Percentiles rank a stretch among this genome's conserved stretches.
Evolutionary conservation across 2,329 filamentous ascomycete species (phyloP).

Genomic region (Metarhizium robertsii): DNA sequence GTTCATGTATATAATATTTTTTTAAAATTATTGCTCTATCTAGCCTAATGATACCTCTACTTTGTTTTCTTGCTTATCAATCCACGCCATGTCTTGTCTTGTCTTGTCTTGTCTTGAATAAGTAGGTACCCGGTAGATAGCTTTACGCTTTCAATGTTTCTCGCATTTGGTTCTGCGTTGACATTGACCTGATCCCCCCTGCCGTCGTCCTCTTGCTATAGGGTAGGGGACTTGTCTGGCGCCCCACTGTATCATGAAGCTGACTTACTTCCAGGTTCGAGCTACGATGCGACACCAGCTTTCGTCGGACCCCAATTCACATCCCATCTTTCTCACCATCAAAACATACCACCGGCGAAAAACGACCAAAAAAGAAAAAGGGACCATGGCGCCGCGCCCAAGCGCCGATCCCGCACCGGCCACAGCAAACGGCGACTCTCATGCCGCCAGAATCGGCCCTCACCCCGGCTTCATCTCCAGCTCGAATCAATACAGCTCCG

Average conservation of each 20-base stretch:
- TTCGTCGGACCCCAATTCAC: not conserved
- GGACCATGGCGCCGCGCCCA: slow-evolving; percentile 6
- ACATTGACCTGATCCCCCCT: no score
- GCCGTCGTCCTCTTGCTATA: no score
- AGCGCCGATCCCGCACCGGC: not conserved
- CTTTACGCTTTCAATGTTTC: not conserved
- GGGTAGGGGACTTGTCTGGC: no score
- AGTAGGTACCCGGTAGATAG: no score
- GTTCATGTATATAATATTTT: no score
- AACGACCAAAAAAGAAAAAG: not conserved
- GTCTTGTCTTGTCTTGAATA: no score
- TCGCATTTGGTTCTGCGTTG: no score
- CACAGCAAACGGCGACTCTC: slow-evolving; percentile 8
- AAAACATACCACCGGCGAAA: not conserved
- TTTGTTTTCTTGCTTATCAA: not conserved
- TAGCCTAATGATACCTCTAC: not conserved
- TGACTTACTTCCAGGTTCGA: no score
- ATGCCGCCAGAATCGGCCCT: slow-evolving; percentile 21
- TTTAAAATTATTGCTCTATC: no score
- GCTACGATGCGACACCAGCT: no score
- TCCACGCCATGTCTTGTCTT: not conserved
- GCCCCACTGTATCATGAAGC: no score
- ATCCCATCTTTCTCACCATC: not conserved
- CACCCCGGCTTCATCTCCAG: slow-evolving; percentile 40
- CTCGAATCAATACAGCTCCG: slow-evolving; percentile 65